Base-by-base conservation (phyloP, 371 early-diverging fungal species). In the Dinochytrium kinnereticum region DNA sequence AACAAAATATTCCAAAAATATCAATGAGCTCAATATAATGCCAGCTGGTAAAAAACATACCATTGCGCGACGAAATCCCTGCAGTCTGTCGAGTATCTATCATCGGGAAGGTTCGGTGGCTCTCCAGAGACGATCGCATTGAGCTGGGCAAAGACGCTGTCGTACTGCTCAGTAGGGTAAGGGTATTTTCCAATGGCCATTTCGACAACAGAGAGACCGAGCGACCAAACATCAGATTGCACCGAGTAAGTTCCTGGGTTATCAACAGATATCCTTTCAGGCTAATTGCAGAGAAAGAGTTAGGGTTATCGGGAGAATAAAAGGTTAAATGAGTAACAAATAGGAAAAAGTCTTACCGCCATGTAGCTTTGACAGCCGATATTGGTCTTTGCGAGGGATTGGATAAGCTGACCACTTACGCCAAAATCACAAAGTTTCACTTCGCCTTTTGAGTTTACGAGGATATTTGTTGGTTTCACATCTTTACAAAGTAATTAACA, bases 331-430 rank as follows among this genome's bases (percentile, higher is more conserved):
- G 49, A 44, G 10, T 44, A 65, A 37, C 15, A 1, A 36, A 34
- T 7, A 65, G n/a, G 55, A 33, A 40, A 1, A 30, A 17, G 51
- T 74, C 76, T 33, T 88, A 92, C 93, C 13, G 96, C 95, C 96
- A 97, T 95, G 77, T 96, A 97, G 78, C 92, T 92, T 81, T 95
- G 95, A 79, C 95, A 95, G 0, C 96, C 97, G 71, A 95, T 92
- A 73, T 95, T 92, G 0, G 97, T 97, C 82, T 93, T 95, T 51
- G 96, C 97, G 78, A 95, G 81, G 19, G 95, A 95, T 81, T 92
- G 90, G 49, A 91, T 90, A 40, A 97, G 85, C 80, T 96, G 93
- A 7, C 97, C 97, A 44, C 80, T 77, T 24, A 87, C 87, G 26
- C 87, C 87, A 76, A 87, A 87, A 82, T 98, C 98, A 82, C 97